These are phyloP conservation scores for Neofusicoccum umdonicola DNA, from an alignment of 2,329 filamentous ascomycete species.

Conservation along the genomic window DNA sequence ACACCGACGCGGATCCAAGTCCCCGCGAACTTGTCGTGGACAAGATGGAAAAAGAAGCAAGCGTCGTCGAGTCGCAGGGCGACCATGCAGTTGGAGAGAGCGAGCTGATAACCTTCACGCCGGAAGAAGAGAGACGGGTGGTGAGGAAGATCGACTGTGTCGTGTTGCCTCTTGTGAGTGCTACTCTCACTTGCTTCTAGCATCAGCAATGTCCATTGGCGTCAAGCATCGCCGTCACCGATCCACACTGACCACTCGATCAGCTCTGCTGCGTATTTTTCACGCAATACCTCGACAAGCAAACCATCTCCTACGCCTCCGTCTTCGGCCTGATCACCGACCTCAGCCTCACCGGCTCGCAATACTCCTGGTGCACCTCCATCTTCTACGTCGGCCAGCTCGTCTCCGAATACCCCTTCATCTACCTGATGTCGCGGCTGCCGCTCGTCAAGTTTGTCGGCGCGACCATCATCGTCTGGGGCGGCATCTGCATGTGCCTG, in stretches of 20 bases:
- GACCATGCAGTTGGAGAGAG: background rate
- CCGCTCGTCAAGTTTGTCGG: slow-evolving; percentile 53
- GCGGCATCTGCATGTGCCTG: slow-evolving; percentile 45
- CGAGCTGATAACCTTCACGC: background rate
- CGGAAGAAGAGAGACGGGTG: slow-evolving; percentile 21
- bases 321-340: slow-evolving; percentile 49
- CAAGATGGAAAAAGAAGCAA: slow-evolving; percentile 5
- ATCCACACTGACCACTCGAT: background rate
- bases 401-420: slow-evolving; percentile 50
- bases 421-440: slow-evolving; percentile 48
- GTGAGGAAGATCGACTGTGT: slow-evolving; percentile 21
- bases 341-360: slow-evolving; percentile 42
- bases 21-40: too few species aligned
- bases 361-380: slow-evolving; percentile 51
- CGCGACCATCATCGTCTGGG: slow-evolving; percentile 47
- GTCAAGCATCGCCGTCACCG: too few species aligned
- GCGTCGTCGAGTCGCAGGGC: background rate
- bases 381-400: slow-evolving; percentile 53
- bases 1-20: too few species aligned
- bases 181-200: background rate
- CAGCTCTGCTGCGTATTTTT: slow-evolving; percentile 24
- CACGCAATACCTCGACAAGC: slow-evolving; percentile 45
- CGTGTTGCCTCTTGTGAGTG: slow-evolving; percentile 20
- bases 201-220: background rate
- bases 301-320: slow-evolving; percentile 51